Conservation (phyloP, 306 rosid species). For the Neltuma alba region DNA sequence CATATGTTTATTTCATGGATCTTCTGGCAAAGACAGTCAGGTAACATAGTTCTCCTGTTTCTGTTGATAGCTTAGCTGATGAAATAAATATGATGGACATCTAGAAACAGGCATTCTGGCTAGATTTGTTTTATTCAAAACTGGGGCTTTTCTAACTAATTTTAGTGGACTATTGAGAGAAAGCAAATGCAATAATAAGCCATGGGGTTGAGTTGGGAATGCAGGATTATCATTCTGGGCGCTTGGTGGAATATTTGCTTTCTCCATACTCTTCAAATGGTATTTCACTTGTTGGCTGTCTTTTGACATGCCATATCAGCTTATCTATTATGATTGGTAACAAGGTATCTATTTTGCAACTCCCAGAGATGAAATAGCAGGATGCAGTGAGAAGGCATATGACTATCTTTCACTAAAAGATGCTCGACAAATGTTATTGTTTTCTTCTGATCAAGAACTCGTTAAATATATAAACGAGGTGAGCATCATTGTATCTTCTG, state of each 20-base stretch:
- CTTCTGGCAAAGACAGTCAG: constrained; percentile 96
- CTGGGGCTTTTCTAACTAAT: constrained; percentile 2
- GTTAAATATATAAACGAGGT: constrained; percentile 74
- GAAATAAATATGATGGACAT: constrained; percentile 3
- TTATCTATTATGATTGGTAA: constrained; percentile 14
- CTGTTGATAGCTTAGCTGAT: constrained; percentile 3
- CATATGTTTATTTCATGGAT: constrained; percentile 93
- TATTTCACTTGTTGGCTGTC: neutral
- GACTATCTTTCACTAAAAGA: constrained; percentile 78
- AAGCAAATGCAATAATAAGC: neutral
- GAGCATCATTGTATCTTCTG: constrained; percentile 26
- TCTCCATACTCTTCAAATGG: neutral
- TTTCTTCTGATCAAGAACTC: constrained; percentile 74
- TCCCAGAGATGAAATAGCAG: constrained; percentile 93
- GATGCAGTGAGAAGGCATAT: constrained; percentile 97
- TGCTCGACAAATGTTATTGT: constrained; percentile 78
- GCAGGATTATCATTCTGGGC: neutral
- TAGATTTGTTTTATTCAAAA: constrained; percentile 10
- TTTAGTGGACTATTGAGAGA: neutral
- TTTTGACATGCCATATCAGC: neutral
- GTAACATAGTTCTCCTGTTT: constrained; percentile 43
- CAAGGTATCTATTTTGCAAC: constrained; percentile 30
- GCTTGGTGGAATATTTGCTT: neutral
- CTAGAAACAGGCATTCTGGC: constrained; percentile 7
- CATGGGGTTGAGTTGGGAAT: neutral